A percentile compares a stretch with the other conserved stretches of the same genome.
Evolutionary conservation across 2,329 filamentous ascomycete genomes (phyloP).

Genomic region (Fusarium aywerte): DNA sequence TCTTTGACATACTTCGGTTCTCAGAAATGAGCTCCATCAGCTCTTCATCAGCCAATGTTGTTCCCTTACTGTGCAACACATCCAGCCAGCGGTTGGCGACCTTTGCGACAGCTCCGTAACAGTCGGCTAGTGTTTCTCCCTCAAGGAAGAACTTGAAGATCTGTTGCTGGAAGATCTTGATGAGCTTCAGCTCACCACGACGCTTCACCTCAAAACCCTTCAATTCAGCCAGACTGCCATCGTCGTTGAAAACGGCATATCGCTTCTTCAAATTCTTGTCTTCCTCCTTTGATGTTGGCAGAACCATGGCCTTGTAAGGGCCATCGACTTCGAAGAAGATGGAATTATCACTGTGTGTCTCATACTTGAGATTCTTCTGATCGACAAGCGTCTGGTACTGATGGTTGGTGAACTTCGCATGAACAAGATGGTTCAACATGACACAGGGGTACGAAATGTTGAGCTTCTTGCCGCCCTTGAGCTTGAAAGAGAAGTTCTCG

Average conservation of each 20-base stretch:
- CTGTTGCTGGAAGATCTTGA: slow-evolving; percentile 99
- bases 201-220: slow-evolving; percentile 99
- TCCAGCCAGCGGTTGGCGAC: slow-evolving; percentile 98
- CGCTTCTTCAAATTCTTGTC: slow-evolving; percentile 99
- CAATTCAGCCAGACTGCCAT: slow-evolving; percentile 92
- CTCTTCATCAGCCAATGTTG: slow-evolving; percentile 93
- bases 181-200: slow-evolving; percentile 96
- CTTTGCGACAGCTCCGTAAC: slow-evolving; percentile 90
- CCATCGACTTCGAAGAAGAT: slow-evolving; percentile 99
- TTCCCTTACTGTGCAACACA: slow-evolving; percentile 87
- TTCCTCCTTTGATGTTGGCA: slow-evolving; percentile 97
- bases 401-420: slow-evolving; percentile 94
- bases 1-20: slow-evolving; percentile 98
- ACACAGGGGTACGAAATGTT: slow-evolving; percentile 98
- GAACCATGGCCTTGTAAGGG: slow-evolving; percentile 95
- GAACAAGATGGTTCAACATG: slow-evolving; percentile 98
- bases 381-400: slow-evolving; percentile 94
- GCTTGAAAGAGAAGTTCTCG: slow-evolving; percentile 93
- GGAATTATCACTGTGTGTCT: slow-evolving; percentile 97
- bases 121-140: slow-evolving; percentile 85
- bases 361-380: slow-evolving; percentile 83
- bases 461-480: slow-evolving; percentile 96
- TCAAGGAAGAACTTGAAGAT: slow-evolving; percentile 99
- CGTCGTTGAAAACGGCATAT: slow-evolving; percentile 98
- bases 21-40: slow-evolving; percentile 99